phyloP scores from a whole-genome alignment of 2,329 filamentous ascomycete species.

The Sordariomycetes sp. region DNA sequence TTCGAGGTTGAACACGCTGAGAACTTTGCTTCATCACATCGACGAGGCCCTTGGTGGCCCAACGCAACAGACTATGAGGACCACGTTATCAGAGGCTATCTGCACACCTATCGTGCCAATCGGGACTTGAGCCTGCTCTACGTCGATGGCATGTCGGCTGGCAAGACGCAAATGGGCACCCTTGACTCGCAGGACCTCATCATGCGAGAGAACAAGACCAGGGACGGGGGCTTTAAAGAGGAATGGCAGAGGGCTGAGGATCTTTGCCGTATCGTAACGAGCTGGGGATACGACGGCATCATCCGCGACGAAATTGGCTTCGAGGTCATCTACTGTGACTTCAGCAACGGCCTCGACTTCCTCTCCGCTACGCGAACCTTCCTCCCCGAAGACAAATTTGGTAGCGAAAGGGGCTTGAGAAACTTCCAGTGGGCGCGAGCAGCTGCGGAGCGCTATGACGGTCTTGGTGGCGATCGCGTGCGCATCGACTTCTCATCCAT shows the following conservation, averaged over 20 bases:
- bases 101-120: constrained; percentile 57
- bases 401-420: constrained; percentile 13
- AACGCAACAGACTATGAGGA: neutral
- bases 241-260: constrained; percentile 43
- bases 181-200: constrained; percentile 59
- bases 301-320: constrained; percentile 63
- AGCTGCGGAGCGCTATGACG: constrained; percentile 33
- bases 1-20: constrained; percentile 70
- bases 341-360: constrained; percentile 32
- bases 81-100: constrained; percentile 38
- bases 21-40: constrained; percentile 41
- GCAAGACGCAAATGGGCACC: constrained; percentile 55
- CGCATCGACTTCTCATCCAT: constrained; percentile 38
- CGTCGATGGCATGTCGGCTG: constrained; percentile 61
- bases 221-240: constrained; percentile 8
- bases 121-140: constrained; percentile 54
- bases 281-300: constrained; percentile 54
- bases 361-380: constrained; percentile 19
- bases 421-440: constrained; percentile 31
- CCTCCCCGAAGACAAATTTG: constrained; percentile 8
- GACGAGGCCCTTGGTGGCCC: constrained; percentile 14
- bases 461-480: constrained; percentile 30
- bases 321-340: constrained; percentile 61
- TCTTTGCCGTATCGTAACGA: constrained; percentile 44
- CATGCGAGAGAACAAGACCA: constrained; percentile 32